Percentiles rank a stretch among this genome's conserved stretches.
Conservation (phyloP, 2,329 filamentous ascomycete genomes). For the Cercospora nicotianae region DNA sequence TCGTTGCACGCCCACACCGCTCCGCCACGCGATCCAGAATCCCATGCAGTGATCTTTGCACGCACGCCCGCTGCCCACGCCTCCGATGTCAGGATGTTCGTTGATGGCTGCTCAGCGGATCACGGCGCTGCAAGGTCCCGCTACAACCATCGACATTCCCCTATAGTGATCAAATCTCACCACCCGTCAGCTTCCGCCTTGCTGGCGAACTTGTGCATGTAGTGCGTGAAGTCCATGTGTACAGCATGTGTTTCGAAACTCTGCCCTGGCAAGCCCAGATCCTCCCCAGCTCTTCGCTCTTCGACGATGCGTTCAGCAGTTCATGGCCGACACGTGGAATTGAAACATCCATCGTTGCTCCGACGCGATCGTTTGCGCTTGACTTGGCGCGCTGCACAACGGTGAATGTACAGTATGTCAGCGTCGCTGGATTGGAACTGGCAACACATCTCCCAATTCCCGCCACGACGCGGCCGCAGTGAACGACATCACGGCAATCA, state of each 20-base stretch:
- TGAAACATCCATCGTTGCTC: background rate
- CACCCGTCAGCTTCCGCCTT: background rate
- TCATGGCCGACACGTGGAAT: background rate
- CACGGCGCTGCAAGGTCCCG: background rate
- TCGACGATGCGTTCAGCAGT: background rate
- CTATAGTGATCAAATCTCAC: background rate
- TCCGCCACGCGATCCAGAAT: background rate
- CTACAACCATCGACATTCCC: background rate
- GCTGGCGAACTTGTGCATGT: background rate
- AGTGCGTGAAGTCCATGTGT: background rate
- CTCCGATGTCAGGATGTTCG: constrained; percentile 3
- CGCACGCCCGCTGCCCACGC: background rate
- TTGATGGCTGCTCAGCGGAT: background rate
- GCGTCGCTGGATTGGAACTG: background rate
- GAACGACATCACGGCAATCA: background rate
- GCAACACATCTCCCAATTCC: background rate
- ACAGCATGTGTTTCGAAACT: background rate
- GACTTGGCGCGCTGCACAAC: background rate
- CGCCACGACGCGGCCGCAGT: background rate
- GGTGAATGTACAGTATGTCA: background rate
- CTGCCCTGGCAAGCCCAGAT: background rate
- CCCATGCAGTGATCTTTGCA: background rate
- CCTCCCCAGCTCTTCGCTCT: background rate
- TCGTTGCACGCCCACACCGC: background rate
- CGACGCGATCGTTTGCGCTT: background rate